Evolutionary conservation across 257 asterid genomes (phyloP).

Genomic region (Verbascum thapsus): DNA sequence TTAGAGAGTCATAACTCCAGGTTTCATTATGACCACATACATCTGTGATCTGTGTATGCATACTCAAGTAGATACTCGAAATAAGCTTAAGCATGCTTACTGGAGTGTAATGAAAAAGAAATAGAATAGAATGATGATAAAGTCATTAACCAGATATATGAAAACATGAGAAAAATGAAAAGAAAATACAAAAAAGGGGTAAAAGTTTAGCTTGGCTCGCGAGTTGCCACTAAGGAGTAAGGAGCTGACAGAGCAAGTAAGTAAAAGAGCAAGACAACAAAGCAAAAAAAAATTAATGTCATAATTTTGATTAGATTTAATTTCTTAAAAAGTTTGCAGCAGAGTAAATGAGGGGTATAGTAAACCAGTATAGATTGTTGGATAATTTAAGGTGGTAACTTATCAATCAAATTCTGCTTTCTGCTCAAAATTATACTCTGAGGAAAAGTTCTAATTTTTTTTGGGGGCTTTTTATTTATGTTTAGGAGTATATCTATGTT

Average conservation of each 20-base stretch:
- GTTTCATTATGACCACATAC: no score
- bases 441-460: slow-evolving; percentile 9
- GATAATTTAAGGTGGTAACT: background rate
- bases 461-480: background rate
- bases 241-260: slow-evolving; percentile 7
- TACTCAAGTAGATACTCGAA: slow-evolving; percentile 3
- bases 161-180: slow-evolving; percentile 13
- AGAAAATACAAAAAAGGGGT: background rate
- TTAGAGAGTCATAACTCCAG: no score
- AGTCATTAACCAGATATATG: background rate
- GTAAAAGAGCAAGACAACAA: slow-evolving; percentile 3
- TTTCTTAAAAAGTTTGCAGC: background rate
- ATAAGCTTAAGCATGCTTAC: slow-evolving; percentile 21
- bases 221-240: no score
- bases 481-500: slow-evolving; percentile 16
- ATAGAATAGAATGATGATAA: slow-evolving; percentile 12
- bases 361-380: background rate
- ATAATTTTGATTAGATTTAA: background rate
- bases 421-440: slow-evolving; percentile 3
- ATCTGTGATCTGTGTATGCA: background rate
- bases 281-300: slow-evolving; percentile 11
- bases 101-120: slow-evolving; percentile 8
- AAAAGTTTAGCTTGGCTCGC: slow-evolving; percentile 3
- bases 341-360: slow-evolving; percentile 5
- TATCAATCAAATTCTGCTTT: slow-evolving; percentile 10